Evolutionary conservation across 1,284 basidiomycete species (phyloP).

Genomic region (Ganoderma multipileum): DNA sequence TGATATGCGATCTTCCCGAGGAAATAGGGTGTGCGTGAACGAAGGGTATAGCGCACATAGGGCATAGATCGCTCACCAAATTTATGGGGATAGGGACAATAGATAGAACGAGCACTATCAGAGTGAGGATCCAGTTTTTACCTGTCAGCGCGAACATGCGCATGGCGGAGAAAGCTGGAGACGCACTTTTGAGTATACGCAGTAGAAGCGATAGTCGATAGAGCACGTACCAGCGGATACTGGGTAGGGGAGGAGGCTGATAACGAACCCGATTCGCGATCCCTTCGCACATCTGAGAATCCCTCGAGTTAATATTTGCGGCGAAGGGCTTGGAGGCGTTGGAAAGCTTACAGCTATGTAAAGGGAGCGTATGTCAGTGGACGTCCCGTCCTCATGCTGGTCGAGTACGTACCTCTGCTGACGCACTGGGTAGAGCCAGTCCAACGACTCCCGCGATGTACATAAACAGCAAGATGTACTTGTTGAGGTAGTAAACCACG

Average conservation of each 20-base stretch:
- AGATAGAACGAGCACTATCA: not conserved
- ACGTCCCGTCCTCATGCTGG: not conserved
- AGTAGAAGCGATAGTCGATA: not conserved
- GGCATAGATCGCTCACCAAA: not conserved
- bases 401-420: not conserved
- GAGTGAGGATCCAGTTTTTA: not conserved
- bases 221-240: not conserved
- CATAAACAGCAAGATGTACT: constrained; percentile 2
- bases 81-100: not conserved
- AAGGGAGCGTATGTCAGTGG: not conserved
- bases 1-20: not conserved
- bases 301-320: not conserved
- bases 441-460: not conserved
- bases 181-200: not conserved
- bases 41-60: no score
- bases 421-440: not conserved
- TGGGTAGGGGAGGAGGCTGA: not conserved
- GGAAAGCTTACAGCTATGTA: not conserved
- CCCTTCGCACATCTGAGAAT: not conserved
- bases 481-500: constrained; percentile 2
- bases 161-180: not conserved
- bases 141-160: constrained; percentile 5
- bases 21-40: not conserved
- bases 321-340: not conserved
- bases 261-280: not conserved